Conservation (phyloP, 2,329 filamentous ascomycete genomes). For the Calonectria pseudoturangicola region DNA sequence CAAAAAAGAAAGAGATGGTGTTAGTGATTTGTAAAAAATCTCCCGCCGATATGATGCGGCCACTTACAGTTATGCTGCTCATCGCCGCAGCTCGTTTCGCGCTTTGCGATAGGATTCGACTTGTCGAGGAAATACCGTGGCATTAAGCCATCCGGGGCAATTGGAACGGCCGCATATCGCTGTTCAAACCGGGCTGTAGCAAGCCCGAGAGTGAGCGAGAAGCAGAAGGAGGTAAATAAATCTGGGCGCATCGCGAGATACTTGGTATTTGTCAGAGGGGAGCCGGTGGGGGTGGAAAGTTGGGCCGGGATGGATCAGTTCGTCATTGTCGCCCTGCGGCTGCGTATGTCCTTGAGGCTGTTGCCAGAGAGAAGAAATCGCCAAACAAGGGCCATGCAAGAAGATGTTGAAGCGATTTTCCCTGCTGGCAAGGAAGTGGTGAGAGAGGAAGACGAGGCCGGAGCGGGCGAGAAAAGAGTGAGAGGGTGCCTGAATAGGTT, state of each 20-base stretch:
- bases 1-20: not conserved
- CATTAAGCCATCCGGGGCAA: constrained; percentile 54
- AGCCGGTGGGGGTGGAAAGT: constrained; percentile 5
- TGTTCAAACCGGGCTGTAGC: constrained; percentile 41
- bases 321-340: constrained; percentile 29
- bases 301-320: constrained; percentile 21
- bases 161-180: constrained; percentile 48
- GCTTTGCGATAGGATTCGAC: constrained; percentile 55
- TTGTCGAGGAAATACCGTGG: constrained; percentile 57
- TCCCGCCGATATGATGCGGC: not conserved
- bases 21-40: not conserved
- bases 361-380: not conserved
- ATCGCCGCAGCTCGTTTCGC: constrained; percentile 53
- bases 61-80: constrained; percentile 58
- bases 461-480: not conserved
- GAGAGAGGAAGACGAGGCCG: not conserved
- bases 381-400: constrained; percentile 12
- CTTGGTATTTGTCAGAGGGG: constrained; percentile 16
- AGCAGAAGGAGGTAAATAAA: constrained; percentile 25
- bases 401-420: constrained; percentile 18
- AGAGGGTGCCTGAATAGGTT: constrained; percentile 2
- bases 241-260: constrained; percentile 46
- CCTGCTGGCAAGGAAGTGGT: constrained; percentile 15
- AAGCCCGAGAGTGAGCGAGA: constrained; percentile 40
- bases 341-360: constrained; percentile 1